Base-by-base conservation (phyloP, 2,329 filamentous ascomycete species). In the Coniochaeta sp. region DNA sequence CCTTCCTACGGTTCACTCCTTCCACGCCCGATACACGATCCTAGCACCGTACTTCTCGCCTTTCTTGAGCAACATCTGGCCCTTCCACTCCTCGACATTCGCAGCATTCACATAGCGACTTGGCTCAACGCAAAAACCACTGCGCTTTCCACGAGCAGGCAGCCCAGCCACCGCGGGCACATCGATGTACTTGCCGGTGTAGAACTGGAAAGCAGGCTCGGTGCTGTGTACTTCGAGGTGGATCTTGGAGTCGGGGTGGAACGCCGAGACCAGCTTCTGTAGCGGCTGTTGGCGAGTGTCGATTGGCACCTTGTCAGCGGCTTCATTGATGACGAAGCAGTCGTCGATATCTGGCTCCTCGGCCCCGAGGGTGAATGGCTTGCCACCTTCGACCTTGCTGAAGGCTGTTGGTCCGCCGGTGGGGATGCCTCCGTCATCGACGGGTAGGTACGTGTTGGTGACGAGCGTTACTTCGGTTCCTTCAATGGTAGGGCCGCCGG, bases 191-290 rank as follows among this genome's bases (percentile, higher is more conserved):
- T 90, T 88, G 65, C 93, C 95, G 0, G 92, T 96, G 76, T 98
- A 98, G 77, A 97, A 96, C 74, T 98, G 93, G 80, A 97, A 98
- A 0, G 91, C 90, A 0, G 95, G 95, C 79, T 98, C 93, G 0
- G 93, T 98, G 78, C 90, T 95, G 69, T 86, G 79, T 6, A 96
- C 89, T 74, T 97, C 90, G 57, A 98, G 85, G 71, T 96, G 89
- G 65, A 97, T 81, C 64, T 86, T 85, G 31, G 87, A 89, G 57
- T 79, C 79, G 6, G 91, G 85, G 73, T 97, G 91, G 73, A 83
- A 83, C 61, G 95, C 89, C 26, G 83, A 78, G 54, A 90, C 84
- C 54, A 93, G 84, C 62, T 83, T 85, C 61, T 79, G 81, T 43
- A 96, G 79, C 1, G 89, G 83, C 60, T 76, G 66, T 52, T 67